These are phyloP conservation scores for Penicilliopsis zonata DNA, from an alignment of 495 filamentous ascomycete species.

Conservation along the genomic window DNA sequence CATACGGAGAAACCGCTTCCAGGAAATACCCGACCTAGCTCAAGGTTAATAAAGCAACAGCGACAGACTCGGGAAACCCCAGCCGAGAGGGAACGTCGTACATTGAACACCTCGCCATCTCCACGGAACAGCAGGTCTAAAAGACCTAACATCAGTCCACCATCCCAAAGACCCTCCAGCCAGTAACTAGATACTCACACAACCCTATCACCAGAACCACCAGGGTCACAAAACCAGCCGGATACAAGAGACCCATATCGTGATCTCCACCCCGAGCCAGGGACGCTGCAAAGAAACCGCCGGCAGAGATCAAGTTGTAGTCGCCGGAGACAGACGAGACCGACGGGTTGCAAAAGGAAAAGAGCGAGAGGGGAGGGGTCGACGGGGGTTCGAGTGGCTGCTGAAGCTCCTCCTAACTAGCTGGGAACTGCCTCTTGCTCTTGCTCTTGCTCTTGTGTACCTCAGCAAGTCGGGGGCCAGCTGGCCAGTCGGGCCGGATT, in stretches of 20 bases:
- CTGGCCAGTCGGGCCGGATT: slow-evolving; percentile 11
- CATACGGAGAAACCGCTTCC: slow-evolving; percentile 85
- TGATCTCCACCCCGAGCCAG: slow-evolving; percentile 13
- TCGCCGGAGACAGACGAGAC: too few species aligned
- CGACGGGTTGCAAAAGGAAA: background rate
- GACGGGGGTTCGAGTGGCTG: slow-evolving; percentile 17
- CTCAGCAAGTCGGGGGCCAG: slow-evolving; percentile 3
- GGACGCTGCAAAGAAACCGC: slow-evolving; percentile 8
- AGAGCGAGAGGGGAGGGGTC: slow-evolving; percentile 2
- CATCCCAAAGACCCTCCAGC: slow-evolving; percentile 5
- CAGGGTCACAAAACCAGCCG: slow-evolving; percentile 53
- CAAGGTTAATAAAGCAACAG: slow-evolving; percentile 16
- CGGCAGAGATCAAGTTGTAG: too few species aligned
- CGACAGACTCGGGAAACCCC: too few species aligned
- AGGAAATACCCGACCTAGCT: slow-evolving; percentile 82
- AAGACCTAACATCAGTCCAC: slow-evolving; percentile 19
- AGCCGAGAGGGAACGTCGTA: slow-evolving; percentile 28
- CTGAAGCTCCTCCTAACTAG: too few species aligned
- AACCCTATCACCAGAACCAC: slow-evolving; percentile 72
- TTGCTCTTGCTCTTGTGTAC: background rate
- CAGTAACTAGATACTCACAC: slow-evolving; percentile 47
- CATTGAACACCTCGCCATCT: slow-evolving; percentile 93
- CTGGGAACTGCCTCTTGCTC: too few species aligned
- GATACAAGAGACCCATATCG: slow-evolving; percentile 50
- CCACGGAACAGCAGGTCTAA: slow-evolving; percentile 96